These are phyloP conservation scores for Starmerella potacharoeniae DNA, from an alignment of 805 yeast species.

Conservation along the genomic window DNA sequence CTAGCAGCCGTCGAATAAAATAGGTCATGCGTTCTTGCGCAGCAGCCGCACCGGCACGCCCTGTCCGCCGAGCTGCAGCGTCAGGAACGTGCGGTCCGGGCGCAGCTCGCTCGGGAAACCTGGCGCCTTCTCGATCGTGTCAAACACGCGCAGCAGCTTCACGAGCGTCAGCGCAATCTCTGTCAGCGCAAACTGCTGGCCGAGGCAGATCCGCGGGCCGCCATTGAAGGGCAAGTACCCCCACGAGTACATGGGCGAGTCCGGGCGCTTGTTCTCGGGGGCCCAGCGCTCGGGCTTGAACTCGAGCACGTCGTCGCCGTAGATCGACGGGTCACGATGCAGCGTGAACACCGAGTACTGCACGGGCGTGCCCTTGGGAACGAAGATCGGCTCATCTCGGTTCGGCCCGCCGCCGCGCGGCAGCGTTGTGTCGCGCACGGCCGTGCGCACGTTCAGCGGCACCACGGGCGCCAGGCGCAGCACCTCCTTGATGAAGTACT, in stretches of 20 bases:
- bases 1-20: neutral
- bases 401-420: constrained; percentile 39
- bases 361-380: constrained; percentile 33
- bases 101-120: constrained; percentile 3
- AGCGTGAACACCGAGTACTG: constrained; percentile 31
- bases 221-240: constrained; percentile 40
- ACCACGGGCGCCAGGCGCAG: constrained; percentile 39
- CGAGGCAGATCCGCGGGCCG: constrained; percentile 41
- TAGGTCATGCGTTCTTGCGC: neutral
- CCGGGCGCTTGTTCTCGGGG: constrained; percentile 11
- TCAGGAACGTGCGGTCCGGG: constrained; percentile 5
- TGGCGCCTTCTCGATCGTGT: constrained; percentile 8
- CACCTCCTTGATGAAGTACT: constrained; percentile 35
- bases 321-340: constrained; percentile 32
- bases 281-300: constrained; percentile 41
- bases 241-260: constrained; percentile 32
- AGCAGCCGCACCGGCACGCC: constrained; percentile 12
- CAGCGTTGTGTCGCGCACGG: constrained; percentile 35
- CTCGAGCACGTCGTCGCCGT: constrained; percentile 33
- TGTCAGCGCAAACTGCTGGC: constrained; percentile 42
- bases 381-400: constrained; percentile 29
- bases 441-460: constrained; percentile 35
- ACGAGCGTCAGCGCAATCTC: constrained; percentile 36
- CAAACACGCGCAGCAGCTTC: constrained; percentile 30
- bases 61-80: constrained; percentile 10